Evolutionary conservation across 768 basidiomycete genomes (phyloP).

Genomic region (Boletus tomentosulus): DNA sequence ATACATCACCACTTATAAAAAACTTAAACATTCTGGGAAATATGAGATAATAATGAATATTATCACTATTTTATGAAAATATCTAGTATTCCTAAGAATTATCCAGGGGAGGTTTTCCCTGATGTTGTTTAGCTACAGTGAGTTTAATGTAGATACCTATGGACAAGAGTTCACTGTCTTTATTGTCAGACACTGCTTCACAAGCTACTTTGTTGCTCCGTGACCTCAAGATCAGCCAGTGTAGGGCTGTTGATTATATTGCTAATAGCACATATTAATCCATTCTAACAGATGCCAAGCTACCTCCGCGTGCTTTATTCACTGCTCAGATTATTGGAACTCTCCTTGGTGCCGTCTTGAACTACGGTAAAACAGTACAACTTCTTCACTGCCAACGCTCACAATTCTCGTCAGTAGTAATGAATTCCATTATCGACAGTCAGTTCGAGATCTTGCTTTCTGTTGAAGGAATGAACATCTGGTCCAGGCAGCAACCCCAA

Average conservation of each 20-base stretch:
- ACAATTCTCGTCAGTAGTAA: constrained; percentile 41
- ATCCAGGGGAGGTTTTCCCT: no score
- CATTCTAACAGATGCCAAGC: constrained; percentile 41
- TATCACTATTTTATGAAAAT: no score
- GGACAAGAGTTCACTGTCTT: constrained; percentile 37
- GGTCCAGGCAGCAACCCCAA: constrained; percentile 30
- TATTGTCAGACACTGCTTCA: constrained; percentile 42
- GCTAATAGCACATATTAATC: constrained; percentile 35
- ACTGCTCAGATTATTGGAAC: no score
- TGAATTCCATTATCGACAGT: constrained; percentile 53
- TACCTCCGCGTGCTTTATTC: constrained; percentile 63
- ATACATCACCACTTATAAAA: no score
- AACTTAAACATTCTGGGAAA: no score
- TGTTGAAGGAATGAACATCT: no score
- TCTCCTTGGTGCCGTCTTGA: constrained; percentile 47
- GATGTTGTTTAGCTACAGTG: constrained; percentile 48
- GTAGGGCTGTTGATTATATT: neutral
- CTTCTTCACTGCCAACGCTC: neutral
- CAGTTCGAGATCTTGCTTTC: constrained; percentile 49
- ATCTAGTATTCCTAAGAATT: no score
- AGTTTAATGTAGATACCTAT: constrained; percentile 6
- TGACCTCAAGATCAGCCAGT: constrained; percentile 47
- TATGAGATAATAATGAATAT: no score
- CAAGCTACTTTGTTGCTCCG: constrained; percentile 52
- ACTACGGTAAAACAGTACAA: constrained; percentile 35